Conservation (phyloP, 75 land plant species). For the Sequoiadendron giganteum region DNA sequence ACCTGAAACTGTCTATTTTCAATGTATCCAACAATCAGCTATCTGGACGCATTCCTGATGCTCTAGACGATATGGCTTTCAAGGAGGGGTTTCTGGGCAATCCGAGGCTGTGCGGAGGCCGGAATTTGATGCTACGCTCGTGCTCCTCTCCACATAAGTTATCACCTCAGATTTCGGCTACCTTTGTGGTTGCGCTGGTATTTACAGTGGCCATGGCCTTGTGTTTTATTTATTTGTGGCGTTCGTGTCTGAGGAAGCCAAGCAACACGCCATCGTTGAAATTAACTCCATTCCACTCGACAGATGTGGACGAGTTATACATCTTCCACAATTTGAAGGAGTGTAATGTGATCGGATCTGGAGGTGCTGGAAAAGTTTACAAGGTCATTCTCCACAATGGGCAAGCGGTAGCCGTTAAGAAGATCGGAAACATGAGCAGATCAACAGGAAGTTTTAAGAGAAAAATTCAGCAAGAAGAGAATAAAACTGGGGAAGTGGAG, state of each 20-base stretch:
- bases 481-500: conserved; percentile 26
- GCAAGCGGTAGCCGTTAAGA: not conserved
- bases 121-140: not conserved
- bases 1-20: too few relatives aligned
- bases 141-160: not conserved
- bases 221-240: not conserved
- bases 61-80: too few relatives aligned
- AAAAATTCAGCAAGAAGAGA: not conserved
- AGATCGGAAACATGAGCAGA: not conserved
- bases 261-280: not conserved
- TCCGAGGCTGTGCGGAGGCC: too few relatives aligned
- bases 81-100: too few relatives aligned
- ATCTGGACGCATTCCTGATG: too few relatives aligned
- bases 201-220: not conserved
- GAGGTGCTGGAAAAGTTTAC: conserved; percentile 53
- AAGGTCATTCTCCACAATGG: conserved; percentile 31
- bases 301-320: conserved; percentile 21
- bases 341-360: conserved; percentile 39
- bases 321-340: conserved; percentile 35
- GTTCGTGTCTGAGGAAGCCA: not conserved
- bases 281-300: conserved; percentile 8
- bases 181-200: not conserved
- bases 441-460: too few relatives aligned
- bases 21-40: too few relatives aligned
- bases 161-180: too few relatives aligned